phyloP scores from a whole-genome alignment of 2,329 filamentous ascomycete genomes.

The Fusarium sp. region DNA sequence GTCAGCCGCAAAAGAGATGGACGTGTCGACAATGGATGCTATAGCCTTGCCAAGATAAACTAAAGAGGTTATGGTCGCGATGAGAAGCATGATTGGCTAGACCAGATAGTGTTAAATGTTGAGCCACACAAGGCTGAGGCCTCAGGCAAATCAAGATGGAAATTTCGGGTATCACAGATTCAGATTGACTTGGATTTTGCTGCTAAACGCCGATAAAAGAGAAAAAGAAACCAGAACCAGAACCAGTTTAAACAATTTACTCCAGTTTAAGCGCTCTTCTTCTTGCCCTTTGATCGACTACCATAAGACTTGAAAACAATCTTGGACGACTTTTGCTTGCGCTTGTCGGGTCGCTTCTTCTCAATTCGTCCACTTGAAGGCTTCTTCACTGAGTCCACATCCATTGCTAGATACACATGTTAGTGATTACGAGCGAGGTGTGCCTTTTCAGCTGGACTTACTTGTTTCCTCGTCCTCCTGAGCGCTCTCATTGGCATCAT shows the following conservation, averaged over 20 bases:
- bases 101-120: not conserved
- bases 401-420: slow-evolving; percentile 61
- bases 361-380: slow-evolving; percentile 54
- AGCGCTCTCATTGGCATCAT: slow-evolving; percentile 51
- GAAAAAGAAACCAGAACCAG: slow-evolving; percentile 24
- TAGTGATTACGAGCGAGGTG: slow-evolving; percentile 21
- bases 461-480: slow-evolving; percentile 43
- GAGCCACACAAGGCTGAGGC: slow-evolving; percentile 49
- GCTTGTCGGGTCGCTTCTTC: slow-evolving; percentile 70
- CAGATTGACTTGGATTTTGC: slow-evolving; percentile 48
- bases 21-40: slow-evolving; percentile 43
- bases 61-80: slow-evolving; percentile 39
- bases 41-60: slow-evolving; percentile 45
- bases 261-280: slow-evolving; percentile 50
- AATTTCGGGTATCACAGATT: slow-evolving; percentile 48
- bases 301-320: slow-evolving; percentile 73
- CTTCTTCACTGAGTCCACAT: slow-evolving; percentile 65
- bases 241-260: slow-evolving; percentile 30
- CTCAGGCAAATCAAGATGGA: slow-evolving; percentile 10
- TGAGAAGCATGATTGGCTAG: slow-evolving; percentile 35
- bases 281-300: slow-evolving; percentile 62
- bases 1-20: slow-evolving; percentile 32
- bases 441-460: slow-evolving; percentile 29
- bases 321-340: slow-evolving; percentile 65
- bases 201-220: slow-evolving; percentile 40